Base-by-base conservation (phyloP, 352 stramenopile species). In the Blastocystis sp. region DNA sequence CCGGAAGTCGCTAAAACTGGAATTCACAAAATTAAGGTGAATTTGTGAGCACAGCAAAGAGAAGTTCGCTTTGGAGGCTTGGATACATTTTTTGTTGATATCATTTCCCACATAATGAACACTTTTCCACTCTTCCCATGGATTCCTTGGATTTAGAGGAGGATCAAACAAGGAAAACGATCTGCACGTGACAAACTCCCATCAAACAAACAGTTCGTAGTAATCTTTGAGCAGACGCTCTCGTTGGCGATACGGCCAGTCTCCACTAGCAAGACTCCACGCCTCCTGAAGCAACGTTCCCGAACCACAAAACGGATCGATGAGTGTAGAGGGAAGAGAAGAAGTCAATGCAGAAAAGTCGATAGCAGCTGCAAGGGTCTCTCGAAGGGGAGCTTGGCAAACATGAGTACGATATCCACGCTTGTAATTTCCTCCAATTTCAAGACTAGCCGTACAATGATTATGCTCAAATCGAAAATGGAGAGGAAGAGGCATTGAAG, bases 271-370 rank as follows among this genome's bases (percentile, higher is more conserved):
- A 41, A 80, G 63, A 41, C 45, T 64, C 11, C 4, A 61, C 6
- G 29, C 53, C 26, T 80, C 70, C 45, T 80, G 70, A n/a, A 80
- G 45, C 6, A 80, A 15, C 11, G 70, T 80, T 29, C 70, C 70
- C 3, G 39, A 45, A 41, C 70, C 70, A 41, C 70, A 80, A 23
- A 80, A 80, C 26, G 70, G 70, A 26, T 80, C 70, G 9, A 80
- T 64, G 9, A 50, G 2, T 15, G 62, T 5, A 3, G 56, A 37
- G 37, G 15, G 15, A 1, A 26, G 1, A 15, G 56, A 66, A 66
- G 56, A 37, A 29, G 56, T 23, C 0, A 56, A 77, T 45, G 66
- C 66, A 61, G 29, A 23, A 55, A 61, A 53, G 34, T 47, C 43
- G 34, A 61, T 34, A 20, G 70, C 70, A 18, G 70, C 70, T 23